Evolutionary conservation across 2,329 filamentous ascomycete species (phyloP).

Genomic region (Claviceps africana): DNA sequence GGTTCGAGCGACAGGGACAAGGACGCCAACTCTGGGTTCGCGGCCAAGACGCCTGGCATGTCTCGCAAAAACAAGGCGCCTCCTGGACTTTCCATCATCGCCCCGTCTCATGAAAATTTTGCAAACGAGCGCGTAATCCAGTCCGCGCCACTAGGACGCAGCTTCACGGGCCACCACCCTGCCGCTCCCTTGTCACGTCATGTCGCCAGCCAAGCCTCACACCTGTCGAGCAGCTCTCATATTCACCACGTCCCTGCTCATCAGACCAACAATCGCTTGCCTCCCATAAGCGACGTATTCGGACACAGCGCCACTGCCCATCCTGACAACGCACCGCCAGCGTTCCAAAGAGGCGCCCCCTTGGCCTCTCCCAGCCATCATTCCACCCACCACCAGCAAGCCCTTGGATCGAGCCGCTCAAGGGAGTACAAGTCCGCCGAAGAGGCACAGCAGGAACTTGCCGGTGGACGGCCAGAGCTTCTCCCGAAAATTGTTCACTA

Average conservation of each 20-base stretch:
- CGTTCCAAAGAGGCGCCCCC: conserved; percentile 49
- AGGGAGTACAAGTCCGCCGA: conserved; percentile 92
- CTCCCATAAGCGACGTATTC: conserved; percentile 90
- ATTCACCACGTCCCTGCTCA: conserved; percentile 80
- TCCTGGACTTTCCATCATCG: conserved; percentile 84
- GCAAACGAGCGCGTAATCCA: conserved; percentile 91
- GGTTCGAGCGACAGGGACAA: conserved; percentile 44
- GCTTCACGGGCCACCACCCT: conserved; percentile 82
- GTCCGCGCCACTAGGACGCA: conserved; percentile 86
- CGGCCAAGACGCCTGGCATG: conserved; percentile 59
- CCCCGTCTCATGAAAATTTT: conserved; percentile 82
- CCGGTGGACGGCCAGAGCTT: conserved; percentile 82
- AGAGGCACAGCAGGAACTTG: conserved; percentile 80
- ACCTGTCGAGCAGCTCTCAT: conserved; percentile 70
- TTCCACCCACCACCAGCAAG: conserved; percentile 29
- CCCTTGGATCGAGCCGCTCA: conserved; percentile 46
- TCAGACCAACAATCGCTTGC: conserved; percentile 82
- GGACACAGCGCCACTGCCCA: conserved; percentile 59
- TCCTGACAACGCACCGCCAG: conserved; percentile 35
- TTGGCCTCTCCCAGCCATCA: conserved; percentile 68
- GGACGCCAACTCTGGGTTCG: conserved; percentile 31
- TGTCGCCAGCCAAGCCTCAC: conserved; percentile 67
- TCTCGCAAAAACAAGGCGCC: conserved; percentile 67
- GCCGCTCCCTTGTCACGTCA: conserved; percentile 64
- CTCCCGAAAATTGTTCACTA: conserved; percentile 93